A percentile compares a stretch with the other conserved stretches of the same genome.
These are phyloP conservation scores for Viola odorata DNA, from an alignment of 345 rosid species.

Conservation along the genomic window DNA sequence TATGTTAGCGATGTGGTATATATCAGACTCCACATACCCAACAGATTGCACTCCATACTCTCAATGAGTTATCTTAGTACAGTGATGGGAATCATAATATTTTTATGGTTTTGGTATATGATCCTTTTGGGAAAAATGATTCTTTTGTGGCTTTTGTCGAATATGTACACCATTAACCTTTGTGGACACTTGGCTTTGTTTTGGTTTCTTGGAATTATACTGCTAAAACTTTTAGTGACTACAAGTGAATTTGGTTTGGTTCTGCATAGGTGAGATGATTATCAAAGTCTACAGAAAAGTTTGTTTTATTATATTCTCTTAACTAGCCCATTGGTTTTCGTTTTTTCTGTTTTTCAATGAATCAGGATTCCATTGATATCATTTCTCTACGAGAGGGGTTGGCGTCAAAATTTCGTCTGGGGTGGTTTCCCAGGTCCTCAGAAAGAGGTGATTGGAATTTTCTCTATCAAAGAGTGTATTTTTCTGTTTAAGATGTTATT, in stretches of 20 bases:
- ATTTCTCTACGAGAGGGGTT: slow-evolving; percentile 77
- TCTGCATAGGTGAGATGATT: no score
- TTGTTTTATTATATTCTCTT: no score
- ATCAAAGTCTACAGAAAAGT: background rate
- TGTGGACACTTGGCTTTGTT: background rate
- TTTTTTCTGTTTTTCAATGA: background rate
- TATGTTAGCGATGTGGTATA: no score
- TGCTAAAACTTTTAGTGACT: background rate
- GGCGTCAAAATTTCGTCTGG: slow-evolving; percentile 77
- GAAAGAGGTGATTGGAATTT: slow-evolving; percentile 53
- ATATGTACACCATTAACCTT: background rate
- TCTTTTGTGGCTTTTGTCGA: background rate
- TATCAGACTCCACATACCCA: no score
- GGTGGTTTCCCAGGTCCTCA: slow-evolving; percentile 88
- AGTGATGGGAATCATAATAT: background rate
- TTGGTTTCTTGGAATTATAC: background rate
- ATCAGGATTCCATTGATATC: background rate
- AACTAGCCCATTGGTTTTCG: background rate
- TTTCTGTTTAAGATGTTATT: no score
- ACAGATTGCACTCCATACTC: no score
- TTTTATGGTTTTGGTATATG: background rate
- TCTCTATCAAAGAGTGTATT: no score
- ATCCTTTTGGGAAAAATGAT: background rate
- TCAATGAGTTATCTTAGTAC: background rate
- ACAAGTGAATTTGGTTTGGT: no score